A percentile compares a stretch with the other conserved stretches of the same genome.
These are phyloP conservation scores for Penicillium psychrosexuale DNA, from an alignment of 2,329 filamentous ascomycete genomes.

Conservation along the genomic window DNA sequence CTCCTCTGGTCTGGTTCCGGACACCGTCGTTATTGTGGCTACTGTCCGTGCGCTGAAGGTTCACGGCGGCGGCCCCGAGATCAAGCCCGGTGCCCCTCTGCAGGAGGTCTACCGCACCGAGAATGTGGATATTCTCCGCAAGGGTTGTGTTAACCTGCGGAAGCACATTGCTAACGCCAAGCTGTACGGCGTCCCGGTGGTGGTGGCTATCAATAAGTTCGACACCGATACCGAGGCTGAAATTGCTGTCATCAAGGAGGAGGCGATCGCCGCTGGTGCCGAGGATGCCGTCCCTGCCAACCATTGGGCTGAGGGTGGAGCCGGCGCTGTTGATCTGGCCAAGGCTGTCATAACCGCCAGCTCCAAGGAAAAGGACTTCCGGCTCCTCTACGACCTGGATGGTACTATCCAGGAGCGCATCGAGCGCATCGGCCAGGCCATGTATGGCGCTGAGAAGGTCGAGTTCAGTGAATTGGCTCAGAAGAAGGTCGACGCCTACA, in stretches of 20 bases:
- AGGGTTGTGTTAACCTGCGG: conserved; percentile 87
- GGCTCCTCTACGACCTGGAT: conserved; percentile 78
- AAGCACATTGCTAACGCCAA: conserved; percentile 94
- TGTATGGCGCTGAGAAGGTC: conserved; percentile 89
- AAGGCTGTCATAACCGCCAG: conserved; percentile 80
- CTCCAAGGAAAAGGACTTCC: conserved; percentile 80
- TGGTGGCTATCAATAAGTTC: conserved; percentile 97
- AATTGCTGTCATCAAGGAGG: conserved; percentile 82
- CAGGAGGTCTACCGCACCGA: conserved; percentile 86
- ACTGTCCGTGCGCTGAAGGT: conserved; percentile 96
- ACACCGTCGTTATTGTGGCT: conserved; percentile 91
- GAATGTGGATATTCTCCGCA: conserved; percentile 85
- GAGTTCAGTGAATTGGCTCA: conserved; percentile 93
- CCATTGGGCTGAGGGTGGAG: conserved; percentile 95
- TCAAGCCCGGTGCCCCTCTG: conserved; percentile 81
- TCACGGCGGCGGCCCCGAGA: conserved; percentile 92
- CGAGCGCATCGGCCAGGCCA: conserved; percentile 81
- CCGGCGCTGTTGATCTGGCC: conserved; percentile 83
- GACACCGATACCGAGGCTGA: conserved; percentile 91
- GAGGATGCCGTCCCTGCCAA: conserved; percentile 91
- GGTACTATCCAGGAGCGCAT: conserved; percentile 83
- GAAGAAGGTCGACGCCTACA: conserved; percentile 95
- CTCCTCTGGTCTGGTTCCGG: conserved; percentile 84
- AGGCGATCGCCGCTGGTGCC: conserved; percentile 85
- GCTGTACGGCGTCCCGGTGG: conserved; percentile 84